Conservation (phyloP, 2,329 filamentous ascomycete species). For the Cucurbitaria berberidis region DNA sequence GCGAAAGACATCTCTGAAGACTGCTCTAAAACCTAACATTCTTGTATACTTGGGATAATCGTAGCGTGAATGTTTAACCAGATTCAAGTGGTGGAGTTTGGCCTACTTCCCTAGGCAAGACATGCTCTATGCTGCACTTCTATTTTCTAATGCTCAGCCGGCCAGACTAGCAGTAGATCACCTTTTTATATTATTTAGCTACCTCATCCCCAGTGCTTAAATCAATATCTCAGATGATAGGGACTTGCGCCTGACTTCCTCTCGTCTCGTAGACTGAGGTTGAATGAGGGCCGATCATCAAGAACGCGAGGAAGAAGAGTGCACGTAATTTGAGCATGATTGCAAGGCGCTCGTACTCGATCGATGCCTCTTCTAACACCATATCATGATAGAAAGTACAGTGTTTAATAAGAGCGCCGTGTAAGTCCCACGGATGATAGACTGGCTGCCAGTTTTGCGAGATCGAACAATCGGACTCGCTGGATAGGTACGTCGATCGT, state of each 20-base stretch:
- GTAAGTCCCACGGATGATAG: not conserved
- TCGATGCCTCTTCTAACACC: not conserved
- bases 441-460: not conserved
- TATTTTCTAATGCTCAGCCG: too few relatives aligned
- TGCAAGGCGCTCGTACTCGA: not conserved
- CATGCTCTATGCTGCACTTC: too few relatives aligned
- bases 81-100: too few relatives aligned
- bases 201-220: too few relatives aligned
- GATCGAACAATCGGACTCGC: not conserved
- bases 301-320: slow-evolving; percentile 1
- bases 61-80: too few relatives aligned
- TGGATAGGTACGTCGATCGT: slow-evolving; percentile 9
- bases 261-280: not conserved
- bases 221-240: not conserved
- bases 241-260: not conserved
- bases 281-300: not conserved
- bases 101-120: too few relatives aligned
- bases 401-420: not conserved
- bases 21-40: too few relatives aligned
- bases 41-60: too few relatives aligned
- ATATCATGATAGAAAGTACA: not conserved
- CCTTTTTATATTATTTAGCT: too few relatives aligned
- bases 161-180: too few relatives aligned
- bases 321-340: slow-evolving; percentile 3
- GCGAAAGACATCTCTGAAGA: too few relatives aligned